Percentiles rank a stretch among this genome's conserved stretches.
Conservation (phyloP, 1,139 yeast genomes). For the Hansenula lynferdii region DNA sequence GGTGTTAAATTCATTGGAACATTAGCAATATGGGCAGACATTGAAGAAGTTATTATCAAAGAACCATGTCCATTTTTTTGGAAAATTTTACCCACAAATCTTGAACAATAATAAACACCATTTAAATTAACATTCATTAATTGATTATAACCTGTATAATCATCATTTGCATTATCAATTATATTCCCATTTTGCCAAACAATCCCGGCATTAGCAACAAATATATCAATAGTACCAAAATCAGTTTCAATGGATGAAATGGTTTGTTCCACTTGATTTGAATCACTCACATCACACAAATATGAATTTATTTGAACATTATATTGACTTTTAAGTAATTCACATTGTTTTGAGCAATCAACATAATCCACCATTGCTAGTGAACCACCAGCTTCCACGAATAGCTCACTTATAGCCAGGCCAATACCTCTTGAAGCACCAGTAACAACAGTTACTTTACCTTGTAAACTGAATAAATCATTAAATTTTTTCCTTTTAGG, state of each 20-base stretch:
- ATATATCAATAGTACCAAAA: slow-evolving; percentile 69
- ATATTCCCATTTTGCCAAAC: slow-evolving; percentile 74
- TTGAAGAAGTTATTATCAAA: slow-evolving; percentile 74
- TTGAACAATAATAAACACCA: slow-evolving; percentile 73
- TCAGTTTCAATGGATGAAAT: slow-evolving; percentile 55
- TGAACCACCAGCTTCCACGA: slow-evolving; percentile 82
- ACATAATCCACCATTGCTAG: slow-evolving; percentile 74
- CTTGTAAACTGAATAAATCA: slow-evolving; percentile 65
- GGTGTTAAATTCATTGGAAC: slow-evolving; percentile 83
- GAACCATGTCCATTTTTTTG: slow-evolving; percentile 66
- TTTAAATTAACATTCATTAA: slow-evolving; percentile 63
- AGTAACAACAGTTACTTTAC: slow-evolving; percentile 75
- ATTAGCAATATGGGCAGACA: slow-evolving; percentile 84
- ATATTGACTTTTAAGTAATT: slow-evolving; percentile 53
- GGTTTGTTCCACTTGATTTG: slow-evolving; percentile 48
- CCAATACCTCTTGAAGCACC: slow-evolving; percentile 86
- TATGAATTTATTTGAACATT: slow-evolving; percentile 62
- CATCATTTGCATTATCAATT: slow-evolving; percentile 50
- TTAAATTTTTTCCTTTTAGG: slow-evolving; percentile 31
- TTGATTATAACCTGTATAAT: slow-evolving; percentile 46
- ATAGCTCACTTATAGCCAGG: slow-evolving; percentile 72
- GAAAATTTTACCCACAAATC: slow-evolving; percentile 63
- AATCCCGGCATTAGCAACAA: slow-evolving; percentile 86
- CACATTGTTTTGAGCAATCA: slow-evolving; percentile 53
- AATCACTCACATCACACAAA: slow-evolving; percentile 56